phyloP scores from a whole-genome alignment of 805 yeast species.

The Wickerhamiella dianesei region DNA sequence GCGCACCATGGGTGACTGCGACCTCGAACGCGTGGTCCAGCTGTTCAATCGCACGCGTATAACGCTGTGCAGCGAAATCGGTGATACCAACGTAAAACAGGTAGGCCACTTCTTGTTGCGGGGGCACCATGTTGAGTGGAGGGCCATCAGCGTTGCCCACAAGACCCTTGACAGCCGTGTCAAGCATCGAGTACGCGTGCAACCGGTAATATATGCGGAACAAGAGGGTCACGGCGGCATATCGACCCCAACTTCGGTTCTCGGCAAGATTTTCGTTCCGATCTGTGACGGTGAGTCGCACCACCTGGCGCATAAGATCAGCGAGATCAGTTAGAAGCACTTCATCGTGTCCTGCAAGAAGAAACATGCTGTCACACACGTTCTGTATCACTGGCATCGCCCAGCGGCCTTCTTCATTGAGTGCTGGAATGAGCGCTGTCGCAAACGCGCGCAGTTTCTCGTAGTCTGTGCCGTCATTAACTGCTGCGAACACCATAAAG shows the following conservation, averaged over 20 bases:
- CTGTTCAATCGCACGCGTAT: conserved; percentile 5
- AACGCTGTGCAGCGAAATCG: conserved; percentile 13
- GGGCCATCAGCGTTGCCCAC: conserved; percentile 7
- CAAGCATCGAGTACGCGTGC: conserved; percentile 16
- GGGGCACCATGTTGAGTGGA: conserved; percentile 7
- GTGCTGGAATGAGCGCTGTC: background rate
- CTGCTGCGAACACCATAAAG: background rate
- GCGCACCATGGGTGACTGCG: background rate
- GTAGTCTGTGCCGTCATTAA: background rate
- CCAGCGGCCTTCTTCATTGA: background rate
- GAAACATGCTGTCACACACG: background rate
- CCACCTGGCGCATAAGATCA: conserved; percentile 8
- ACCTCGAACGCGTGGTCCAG: conserved; percentile 7
- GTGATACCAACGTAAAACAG: conserved; percentile 15
- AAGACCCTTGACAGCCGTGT: conserved; percentile 15
- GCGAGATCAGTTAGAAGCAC: conserved; percentile 7
- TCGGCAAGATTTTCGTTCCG: background rate
- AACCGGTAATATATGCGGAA: conserved; percentile 16
- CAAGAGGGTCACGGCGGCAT: conserved; percentile 3
- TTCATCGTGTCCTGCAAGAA: background rate
- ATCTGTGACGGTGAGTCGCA: conserved; percentile 13
- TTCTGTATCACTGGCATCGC: background rate
- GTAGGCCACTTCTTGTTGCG: conserved; percentile 10
- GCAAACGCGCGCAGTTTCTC: background rate
- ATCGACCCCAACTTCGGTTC: conserved; percentile 1